Percentiles rank a stretch among this genome's conserved stretches.
phyloP scores from a whole-genome alignment of 1,284 basidiomycete species.

The Takashimella koratensis region DNA sequence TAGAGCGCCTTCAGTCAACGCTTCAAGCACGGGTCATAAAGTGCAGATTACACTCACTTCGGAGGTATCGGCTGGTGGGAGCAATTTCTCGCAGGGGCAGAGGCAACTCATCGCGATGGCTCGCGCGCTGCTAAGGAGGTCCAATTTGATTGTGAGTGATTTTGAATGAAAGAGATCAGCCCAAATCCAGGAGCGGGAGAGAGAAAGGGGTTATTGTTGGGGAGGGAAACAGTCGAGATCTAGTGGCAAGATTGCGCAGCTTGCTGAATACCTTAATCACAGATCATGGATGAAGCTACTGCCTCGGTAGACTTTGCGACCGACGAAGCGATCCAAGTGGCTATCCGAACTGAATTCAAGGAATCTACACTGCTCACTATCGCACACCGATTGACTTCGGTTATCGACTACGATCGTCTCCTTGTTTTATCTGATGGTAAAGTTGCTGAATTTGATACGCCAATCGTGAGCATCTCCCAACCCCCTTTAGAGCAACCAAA shows the following conservation, averaged over 20 bases:
- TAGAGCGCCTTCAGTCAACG: neutral
- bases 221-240: no score
- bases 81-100: conserved; percentile 81
- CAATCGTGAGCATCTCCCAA: conserved; percentile 52
- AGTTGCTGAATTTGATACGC: conserved; percentile 77
- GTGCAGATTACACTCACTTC: conserved; percentile 63
- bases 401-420: conserved; percentile 71
- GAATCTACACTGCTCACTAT: conserved; percentile 76
- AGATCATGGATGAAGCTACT: conserved; percentile 77
- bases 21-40: conserved; percentile 49
- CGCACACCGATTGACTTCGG: conserved; percentile 68
- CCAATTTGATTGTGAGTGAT: conserved; percentile 59
- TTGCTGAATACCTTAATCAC: no score
- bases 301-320: conserved; percentile 76
- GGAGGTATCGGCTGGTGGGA: conserved; percentile 70
- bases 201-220: no score
- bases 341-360: conserved; percentile 74
- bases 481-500: no score
- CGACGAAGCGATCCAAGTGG: conserved; percentile 63
- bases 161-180: no score
- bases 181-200: no score
- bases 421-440: conserved; percentile 76
- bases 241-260: no score
- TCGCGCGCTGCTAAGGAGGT: conserved; percentile 68
- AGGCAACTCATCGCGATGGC: conserved; percentile 68